Percentiles rank a stretch among this genome's conserved stretches.
Evolutionary conservation across 1,139 yeast species (phyloP).

Genomic region (Hyphopichia burtonii): DNA sequence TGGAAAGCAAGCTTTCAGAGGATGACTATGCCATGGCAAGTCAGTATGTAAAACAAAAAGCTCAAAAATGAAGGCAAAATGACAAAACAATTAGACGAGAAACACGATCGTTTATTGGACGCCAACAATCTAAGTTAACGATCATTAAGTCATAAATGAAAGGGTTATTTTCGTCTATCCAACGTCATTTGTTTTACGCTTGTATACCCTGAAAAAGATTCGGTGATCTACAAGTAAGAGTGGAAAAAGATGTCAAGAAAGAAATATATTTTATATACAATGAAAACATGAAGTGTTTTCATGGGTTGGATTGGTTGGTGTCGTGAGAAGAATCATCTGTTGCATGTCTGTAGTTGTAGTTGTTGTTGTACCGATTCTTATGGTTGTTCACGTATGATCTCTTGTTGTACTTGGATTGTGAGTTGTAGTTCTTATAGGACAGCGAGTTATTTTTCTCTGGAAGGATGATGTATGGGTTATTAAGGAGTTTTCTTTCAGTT

Average conservation of each 20-base stretch:
- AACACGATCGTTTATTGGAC: neutral
- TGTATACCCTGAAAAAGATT: no score
- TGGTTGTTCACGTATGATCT: neutral
- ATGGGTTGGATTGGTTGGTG: no score
- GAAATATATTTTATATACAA: neutral
- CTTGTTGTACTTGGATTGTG: neutral
- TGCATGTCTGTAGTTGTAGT: no score
- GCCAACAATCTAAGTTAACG: neutral
- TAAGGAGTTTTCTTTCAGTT: conserved; percentile 27
- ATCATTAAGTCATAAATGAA: neutral
- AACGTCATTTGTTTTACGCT: neutral
- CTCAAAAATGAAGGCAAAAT: neutral
- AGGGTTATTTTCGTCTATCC: neutral
- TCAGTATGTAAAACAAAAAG: neutral
- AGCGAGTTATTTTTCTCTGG: conserved; percentile 15
- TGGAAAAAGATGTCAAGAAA: neutral
- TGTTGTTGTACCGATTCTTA: neutral
- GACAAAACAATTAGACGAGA: neutral
- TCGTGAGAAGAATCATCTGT: no score
- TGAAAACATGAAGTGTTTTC: no score
- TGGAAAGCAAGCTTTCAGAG: no score
- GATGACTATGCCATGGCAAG: neutral
- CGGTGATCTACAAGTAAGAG: neutral
- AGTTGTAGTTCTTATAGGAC: neutral
- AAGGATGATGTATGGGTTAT: conserved; percentile 31